Base-by-base conservation (phyloP, 441 rosid species). In the Capsella rubella region DNA sequence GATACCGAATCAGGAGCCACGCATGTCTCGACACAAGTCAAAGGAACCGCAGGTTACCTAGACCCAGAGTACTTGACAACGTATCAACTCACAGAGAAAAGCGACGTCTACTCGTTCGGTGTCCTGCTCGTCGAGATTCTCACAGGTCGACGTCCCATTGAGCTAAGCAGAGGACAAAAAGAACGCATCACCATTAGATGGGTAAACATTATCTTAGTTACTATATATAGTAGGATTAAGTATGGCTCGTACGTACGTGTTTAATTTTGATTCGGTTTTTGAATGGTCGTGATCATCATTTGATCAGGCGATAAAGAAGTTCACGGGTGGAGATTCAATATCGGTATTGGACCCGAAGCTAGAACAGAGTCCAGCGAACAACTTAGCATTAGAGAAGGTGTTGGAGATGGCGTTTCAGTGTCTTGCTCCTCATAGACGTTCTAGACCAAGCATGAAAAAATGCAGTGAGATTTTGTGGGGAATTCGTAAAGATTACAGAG, bases 51-150 rank as follows among this genome's bases (percentile, higher is more conserved):
- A 0, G 98, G 99, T 49, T 95, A 95, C 81, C 76, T 95, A 71
- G 99, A 95, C 61, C 97, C 97, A 0, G 98, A 95, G 72, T 95
- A 95, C 84, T 78, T 95, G 15, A 87, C 79, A 71, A 92, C 99
- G 34, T 89, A 91, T 70, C 97, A 92, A 68, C 90, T 95, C 29
- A 95, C 99, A 0, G 97, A 89, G 64, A 95, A 92, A 84, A 95
- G 97, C 51, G 97, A 95, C 57, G 99, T 95, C 42, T 95, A 87
- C 80, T 95, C 98, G n/a, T 95, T 95, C 27, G 98, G 99, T 37
- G 96, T 92, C 12, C 78, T 95, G 21, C 87, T 95, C 32, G 89
- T 91, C 46, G 96, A 95, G 69, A 74, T 95, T 60, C 83, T 92
- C 73, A 86, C 98, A 0, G 95, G 87, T 37, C 91, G 99, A 62